Evolutionary conservation across 2,329 filamentous ascomycete species (phyloP), one percentile per base, ranked within the genome.

Genomic region (Fonsecaea multimorphosa): DNA sequence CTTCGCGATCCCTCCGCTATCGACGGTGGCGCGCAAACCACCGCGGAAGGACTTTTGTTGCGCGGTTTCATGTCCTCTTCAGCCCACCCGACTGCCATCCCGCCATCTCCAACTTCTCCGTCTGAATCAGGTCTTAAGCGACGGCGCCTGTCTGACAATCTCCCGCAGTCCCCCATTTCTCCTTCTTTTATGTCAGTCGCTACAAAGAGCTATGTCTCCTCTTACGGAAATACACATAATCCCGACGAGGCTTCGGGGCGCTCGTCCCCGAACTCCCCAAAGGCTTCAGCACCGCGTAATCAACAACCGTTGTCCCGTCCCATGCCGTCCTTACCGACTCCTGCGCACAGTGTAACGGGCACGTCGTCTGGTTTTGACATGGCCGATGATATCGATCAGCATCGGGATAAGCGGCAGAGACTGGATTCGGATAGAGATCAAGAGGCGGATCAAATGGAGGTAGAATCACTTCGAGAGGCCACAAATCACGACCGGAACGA

Each of bases 131-230:
- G 73, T 71, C 68, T 77, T 55, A 81, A 81, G 73, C 66, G 65
- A 58, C 67, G 67, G 58, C 68, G 65, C 58, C 60, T 61, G 53
- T 65, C 67, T 53, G 67, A 68, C 40, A 65, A 64, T 59, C 65
- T 65, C 38, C 66, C 63, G 24, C 65, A 68, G 55, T 68, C 70
- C 36, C 70, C 68, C 71, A 74, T 59, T 69, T 78, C 76, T 73
- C 81, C 79, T 67, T 78, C 78, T 76, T 82, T 80, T 76, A 83
- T 83, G 81, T 82, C 80, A 77, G 78, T 81, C 74, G 79, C 78
- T 72, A 77, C 80, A 73, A 78, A 78, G 74, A 81, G 78, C 72
- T 78, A 83, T 83, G 81, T 77, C 76, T 77, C 78, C 73, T 75
- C 76, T 72, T 77, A 80, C 74, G 74, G 76, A 75, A 76, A 79